Evolutionary conservation across 139 green algal genomes (phyloP), one percentile per base, ranked within the genome.

Genomic region (Picocystis salinarum): DNA sequence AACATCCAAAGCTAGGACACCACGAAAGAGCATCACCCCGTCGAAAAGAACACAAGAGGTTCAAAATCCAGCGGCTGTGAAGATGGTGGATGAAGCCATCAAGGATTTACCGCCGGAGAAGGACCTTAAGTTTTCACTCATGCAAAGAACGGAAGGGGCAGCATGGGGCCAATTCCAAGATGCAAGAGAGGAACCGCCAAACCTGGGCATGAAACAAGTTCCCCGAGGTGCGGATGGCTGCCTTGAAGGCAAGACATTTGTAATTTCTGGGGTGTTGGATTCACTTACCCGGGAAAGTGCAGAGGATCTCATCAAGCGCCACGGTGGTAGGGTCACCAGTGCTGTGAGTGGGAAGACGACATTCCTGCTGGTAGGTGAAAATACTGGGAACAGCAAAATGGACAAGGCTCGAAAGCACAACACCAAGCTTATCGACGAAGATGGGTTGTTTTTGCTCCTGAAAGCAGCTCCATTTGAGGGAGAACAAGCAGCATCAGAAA

Each of bases 171-270:
- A n/a, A n/a, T n/a, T n/a, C n/a, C n/a, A n/a, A n/a, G n/a, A n/a
- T n/a, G n/a, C n/a, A n/a, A n/a, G n/a, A n/a, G n/a, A n/a, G n/a
- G n/a, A n/a, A n/a, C n/a, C n/a, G n/a, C n/a, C n/a, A n/a, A n/a
- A n/a, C n/a, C n/a, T n/a, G n/a, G n/a, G n/a, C n/a, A n/a, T n/a
- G n/a, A n/a, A n/a, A n/a, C 36, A 51, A 30, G 24, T 6, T 3
- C 81, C 81, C 0, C 28, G 42, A 19, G 85, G 81, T 11, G 76
- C 90, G 46, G 74, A 82, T 19, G 77, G 93, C 44, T 79, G 66
- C 52, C 65, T 97, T 18, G 67, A 55, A 0, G 76, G 72, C 34
- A 63, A 80, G 41, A 88, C 76, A 6, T 92, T 97, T 70, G 87
- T 95, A 40, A 70, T 97, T 42, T 78, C 55, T 0, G 61, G 61